Conservation (phyloP, 345 rosid genomes). For the Eucalyptus polybractea region DNA sequence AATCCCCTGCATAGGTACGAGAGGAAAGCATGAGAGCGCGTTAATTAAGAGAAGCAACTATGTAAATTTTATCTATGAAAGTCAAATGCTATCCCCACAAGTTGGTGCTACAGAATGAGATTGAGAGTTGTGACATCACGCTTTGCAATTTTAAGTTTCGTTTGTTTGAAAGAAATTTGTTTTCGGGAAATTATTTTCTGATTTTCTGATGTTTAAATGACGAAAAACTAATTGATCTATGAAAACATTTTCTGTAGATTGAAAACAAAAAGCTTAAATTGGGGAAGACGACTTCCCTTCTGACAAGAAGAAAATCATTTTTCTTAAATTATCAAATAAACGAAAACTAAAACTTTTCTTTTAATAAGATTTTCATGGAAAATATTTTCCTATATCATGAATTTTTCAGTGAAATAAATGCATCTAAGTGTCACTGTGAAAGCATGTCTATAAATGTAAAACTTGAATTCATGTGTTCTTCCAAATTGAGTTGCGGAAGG, state of each 20-base stretch:
- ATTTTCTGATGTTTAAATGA: neutral
- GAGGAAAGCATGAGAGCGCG: neutral
- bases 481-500: neutral
- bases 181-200: neutral
- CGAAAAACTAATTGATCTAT: neutral
- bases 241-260: rapidly evolving
- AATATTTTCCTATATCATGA: too few species aligned
- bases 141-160: neutral
- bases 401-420: neutral
- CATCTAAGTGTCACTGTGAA: neutral
- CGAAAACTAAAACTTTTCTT: too few species aligned
- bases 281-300: neutral
- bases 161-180: neutral
- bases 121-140: neutral
- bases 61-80: neutral
- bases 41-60: neutral
- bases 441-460: neutral
- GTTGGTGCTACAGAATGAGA: neutral
- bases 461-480: neutral
- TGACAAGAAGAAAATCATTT: neutral
- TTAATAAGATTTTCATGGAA: too few species aligned
- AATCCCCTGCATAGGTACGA: neutral
- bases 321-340: neutral
- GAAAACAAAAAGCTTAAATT: neutral
- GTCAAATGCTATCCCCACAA: neutral